phyloP scores from a whole-genome alignment of 306 rosid genomes.

The Corylus avellana region DNA sequence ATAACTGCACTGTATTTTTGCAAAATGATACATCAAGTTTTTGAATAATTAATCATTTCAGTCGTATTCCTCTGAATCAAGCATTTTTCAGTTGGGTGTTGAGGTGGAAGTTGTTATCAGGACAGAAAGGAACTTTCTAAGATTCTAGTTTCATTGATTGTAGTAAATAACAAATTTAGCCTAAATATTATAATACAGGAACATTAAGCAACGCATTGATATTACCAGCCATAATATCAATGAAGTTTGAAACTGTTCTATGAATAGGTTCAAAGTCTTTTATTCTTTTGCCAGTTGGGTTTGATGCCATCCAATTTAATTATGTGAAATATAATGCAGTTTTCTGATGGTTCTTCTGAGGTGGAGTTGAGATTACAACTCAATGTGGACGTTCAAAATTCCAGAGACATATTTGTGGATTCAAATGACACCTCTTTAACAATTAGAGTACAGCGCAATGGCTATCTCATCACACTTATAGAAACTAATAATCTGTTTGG shows the following conservation, averaged over 20 bases:
- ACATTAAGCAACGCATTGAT: constrained; percentile 2
- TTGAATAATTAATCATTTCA: background rate
- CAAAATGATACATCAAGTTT: background rate
- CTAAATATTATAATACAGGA: background rate
- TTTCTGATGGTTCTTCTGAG: constrained; percentile 75
- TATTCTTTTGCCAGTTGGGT: constrained; percentile 3
- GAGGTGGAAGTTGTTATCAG: too few species aligned
- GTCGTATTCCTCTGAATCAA: background rate
- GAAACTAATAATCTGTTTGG: constrained; percentile 74
- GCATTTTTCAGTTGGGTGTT: background rate
- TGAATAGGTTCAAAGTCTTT: background rate
- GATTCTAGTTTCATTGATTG: background rate
- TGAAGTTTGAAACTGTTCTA: background rate
- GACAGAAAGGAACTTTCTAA: background rate
- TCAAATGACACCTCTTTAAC: constrained; percentile 57
- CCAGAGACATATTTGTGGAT: constrained; percentile 65
- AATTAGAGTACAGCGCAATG: constrained; percentile 54
- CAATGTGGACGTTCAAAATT: constrained; percentile 43
- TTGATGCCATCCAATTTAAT: constrained; percentile 17
- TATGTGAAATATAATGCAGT: constrained; percentile 55
- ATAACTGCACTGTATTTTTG: background rate
- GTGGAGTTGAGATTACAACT: constrained; percentile 73
- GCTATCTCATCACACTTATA: constrained; percentile 62
- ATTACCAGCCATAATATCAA: background rate
- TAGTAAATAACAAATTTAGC: background rate